Base-by-base conservation (phyloP, 352 stramenopile genomes). In the Globisporangium radiosum region DNA sequence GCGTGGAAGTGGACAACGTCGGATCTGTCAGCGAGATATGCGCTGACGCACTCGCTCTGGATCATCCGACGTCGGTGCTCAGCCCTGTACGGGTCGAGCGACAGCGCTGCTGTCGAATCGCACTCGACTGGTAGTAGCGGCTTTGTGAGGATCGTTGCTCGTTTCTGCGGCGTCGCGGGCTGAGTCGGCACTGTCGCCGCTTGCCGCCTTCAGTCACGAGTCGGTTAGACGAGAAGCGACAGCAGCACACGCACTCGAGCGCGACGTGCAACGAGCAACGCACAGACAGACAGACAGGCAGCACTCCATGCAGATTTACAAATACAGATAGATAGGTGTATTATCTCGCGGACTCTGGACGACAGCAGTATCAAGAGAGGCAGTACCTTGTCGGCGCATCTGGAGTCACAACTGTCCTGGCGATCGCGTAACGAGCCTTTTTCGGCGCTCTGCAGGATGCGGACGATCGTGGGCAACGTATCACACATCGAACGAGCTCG, bases 11-110 rank as follows among this genome's bases (percentile, higher is more conserved):
- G 73, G 37, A 92, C 76, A n/a, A 65, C 50, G 43, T 78, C 65
- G 47, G 69, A 43, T 60, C 67, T 73, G 33, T 71, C 75, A 7
- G 69, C 66, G 45, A 85, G 57, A 47, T 81, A 90, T 11, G 55
- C 59, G 48, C 77, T 59, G 7, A 93, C 76, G 25, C 54, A 52
- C 25, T 55, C 57, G 44, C 71, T 57, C 39, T 73, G 64, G 25
- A 90, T 77, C 60, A 88, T 70, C 5, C 61, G 45, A 62, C 68
- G 65, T 14, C 82, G 74, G 39, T 78, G 76, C 55, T 78, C 69
- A 48, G 65, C 60, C 42, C 66, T 74, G 57, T 85, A 92, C 13
- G 82, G 82, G 45, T 92, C 73, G 52, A 90, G 37, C 36, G 60
- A 55, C 14, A 61, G 40, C 48, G 55, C 33, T 6, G 39, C 4